Evolutionary conservation across 106 monocot genomes (phyloP).

Genomic region (Agapanthus africanus): DNA sequence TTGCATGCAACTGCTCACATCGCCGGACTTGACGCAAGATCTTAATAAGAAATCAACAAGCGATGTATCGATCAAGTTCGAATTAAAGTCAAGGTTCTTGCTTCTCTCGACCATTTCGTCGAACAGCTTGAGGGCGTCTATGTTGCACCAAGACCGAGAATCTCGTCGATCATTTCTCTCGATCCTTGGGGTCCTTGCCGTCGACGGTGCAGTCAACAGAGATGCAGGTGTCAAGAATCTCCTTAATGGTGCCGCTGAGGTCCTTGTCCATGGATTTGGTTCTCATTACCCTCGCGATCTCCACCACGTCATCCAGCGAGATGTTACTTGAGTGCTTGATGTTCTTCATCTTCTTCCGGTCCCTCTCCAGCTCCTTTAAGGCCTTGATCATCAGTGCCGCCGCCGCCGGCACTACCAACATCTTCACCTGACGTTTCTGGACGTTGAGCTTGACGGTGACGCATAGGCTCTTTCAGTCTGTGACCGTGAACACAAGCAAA

Average conservation of each 20-base stretch:
- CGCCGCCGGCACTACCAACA: constrained; percentile 36
- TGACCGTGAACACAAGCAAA: too few relatives aligned
- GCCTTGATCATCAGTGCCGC: constrained; percentile 46
- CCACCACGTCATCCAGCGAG: constrained; percentile 38
- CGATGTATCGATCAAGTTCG: too few relatives aligned
- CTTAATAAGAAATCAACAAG: too few relatives aligned
- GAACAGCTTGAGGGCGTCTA: too few relatives aligned
- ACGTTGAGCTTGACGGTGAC: constrained; percentile 5
- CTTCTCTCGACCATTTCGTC: too few relatives aligned
- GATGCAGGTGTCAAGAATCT: constrained; percentile 48
- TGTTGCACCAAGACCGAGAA: too few relatives aligned
- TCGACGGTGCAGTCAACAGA: constrained; percentile 40
- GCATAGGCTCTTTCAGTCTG: constrained; percentile 48
- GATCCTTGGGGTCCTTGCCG: background rate
- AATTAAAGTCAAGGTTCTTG: too few relatives aligned
- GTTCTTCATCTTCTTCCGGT: constrained; percentile 41
- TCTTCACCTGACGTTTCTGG: constrained; percentile 17
- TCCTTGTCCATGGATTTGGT: constrained; percentile 43
- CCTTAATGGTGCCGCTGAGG: constrained; percentile 26
- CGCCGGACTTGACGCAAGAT: too few relatives aligned
- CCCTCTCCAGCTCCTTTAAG: constrained; percentile 49
- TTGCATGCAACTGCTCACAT: too few relatives aligned
- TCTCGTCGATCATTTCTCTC: too few relatives aligned
- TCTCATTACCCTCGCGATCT: constrained; percentile 35
- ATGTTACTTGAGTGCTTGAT: constrained; percentile 51